Base-by-base conservation (phyloP, 2,329 filamentous ascomycete species). In the Colletotrichum sp. region DNA sequence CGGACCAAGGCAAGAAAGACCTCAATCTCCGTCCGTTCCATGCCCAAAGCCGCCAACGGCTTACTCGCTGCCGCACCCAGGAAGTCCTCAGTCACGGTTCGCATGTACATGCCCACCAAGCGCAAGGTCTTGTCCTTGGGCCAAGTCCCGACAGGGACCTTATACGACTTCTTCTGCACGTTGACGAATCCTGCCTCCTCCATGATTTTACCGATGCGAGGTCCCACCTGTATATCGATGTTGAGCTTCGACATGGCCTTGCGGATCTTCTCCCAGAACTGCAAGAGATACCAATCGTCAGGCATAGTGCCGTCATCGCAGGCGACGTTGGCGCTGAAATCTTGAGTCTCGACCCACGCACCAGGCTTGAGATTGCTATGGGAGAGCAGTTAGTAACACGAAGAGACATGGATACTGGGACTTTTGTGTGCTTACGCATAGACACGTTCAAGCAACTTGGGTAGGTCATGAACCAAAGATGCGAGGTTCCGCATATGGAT, bases 341-440 rank as follows among this genome's bases (percentile, higher is more conserved):
- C 87, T 75, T 88, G 87, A 1, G 87, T 79, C 71, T 89, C 87
- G 15, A 88, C 79, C 85, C 85, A 88, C 0, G 84, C 87, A 18
- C 87, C 87, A 0, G 88, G 87, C 39, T 81, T 85, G 67, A 87
- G 77, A 30, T 52, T 44, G 28, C 59, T 63, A 16, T 15, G 12
- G 9, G 10, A 2, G 9, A n/a, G 30, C 21, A 60, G 1, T 60
- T 3, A n/a, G n/a, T n/a, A n/a, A n/a, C n/a, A n/a, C n/a, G n/a
- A n/a, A n/a, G n/a, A n/a, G n/a, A n/a, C n/a, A n/a, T n/a, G n/a
- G n/a, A n/a, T n/a, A n/a, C n/a, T n/a, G n/a, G n/a, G 28, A 30
- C 28, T 30, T 1, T 8, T 32, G 26, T 1, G 36, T n/a, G 13
- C 59, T 34, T 36, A 36, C 59, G 26, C 30, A n/a, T 28, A 44